Base-by-base conservation (phyloP, 1,139 yeast genomes). In the Komagataea norvegica region DNA sequence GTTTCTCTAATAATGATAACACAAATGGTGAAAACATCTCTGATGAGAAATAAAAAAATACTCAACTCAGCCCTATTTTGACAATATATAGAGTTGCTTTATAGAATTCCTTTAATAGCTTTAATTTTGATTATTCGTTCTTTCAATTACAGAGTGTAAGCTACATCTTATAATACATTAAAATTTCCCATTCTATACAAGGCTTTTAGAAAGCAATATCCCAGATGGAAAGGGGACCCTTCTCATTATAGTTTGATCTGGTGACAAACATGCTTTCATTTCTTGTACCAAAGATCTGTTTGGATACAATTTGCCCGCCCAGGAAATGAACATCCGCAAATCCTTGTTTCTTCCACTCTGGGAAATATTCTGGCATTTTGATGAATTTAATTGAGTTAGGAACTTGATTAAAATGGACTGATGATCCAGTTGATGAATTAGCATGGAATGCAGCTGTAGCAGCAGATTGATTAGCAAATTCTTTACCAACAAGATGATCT, bases 321-420 rank as follows among this genome's bases (percentile, higher is more conserved):
- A 89, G 65, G 55, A 89, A 86, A 13, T 73, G 61, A 44, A 80
- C 77, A 49, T 86, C 91, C 45, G 83, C 80, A 76, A 83, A 82
- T 3, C 86, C 87, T 31, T 77, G 74, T 51, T 79, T 79, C 61
- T 89, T 89, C 97, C 97, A 91, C 51, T 87, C 96, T 1, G 95
- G 87, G 62, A 91, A 91, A 60, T 91, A 89, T 36, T 89, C 97
- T 0, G 96, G 94, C 56, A 77, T 72, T 52, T 81, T 82, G 23
- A 81, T 78, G 37, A 78, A 58, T 49, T 74, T 78, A 39, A 89
- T 74, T 10, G 79, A 68, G 16, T 79, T 77, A 14, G 97, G 97
- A 1, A 82, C 89, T 61, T 89, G 96, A 15, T 57, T 57, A 33
- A 64, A 61, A n/a, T 37, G 42, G 5, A 56, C 45, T 18, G 52